These are phyloP conservation scores for Nakazawaea molendinolei DNA, from an alignment of 805 yeast genomes.

Conservation along the genomic window DNA sequence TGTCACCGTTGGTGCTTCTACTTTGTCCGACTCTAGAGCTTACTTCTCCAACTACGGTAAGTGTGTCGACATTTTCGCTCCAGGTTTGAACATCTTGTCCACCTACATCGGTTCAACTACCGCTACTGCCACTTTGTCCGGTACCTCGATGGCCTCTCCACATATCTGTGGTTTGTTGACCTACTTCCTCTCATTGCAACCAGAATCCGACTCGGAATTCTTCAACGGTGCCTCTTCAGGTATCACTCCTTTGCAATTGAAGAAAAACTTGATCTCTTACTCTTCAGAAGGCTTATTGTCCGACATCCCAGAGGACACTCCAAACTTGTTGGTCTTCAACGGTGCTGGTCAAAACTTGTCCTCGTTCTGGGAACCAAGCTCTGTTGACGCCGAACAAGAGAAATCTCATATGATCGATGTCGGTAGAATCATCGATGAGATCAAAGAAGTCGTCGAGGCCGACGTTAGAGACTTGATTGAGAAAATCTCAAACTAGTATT, in stretches of 20 bases:
- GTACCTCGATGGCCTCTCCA: slow-evolving; percentile 98
- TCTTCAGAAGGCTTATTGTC: slow-evolving; percentile 54
- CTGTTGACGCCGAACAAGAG: slow-evolving; percentile 18
- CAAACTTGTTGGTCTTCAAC: slow-evolving; percentile 70
- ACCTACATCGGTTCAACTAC: slow-evolving; percentile 72
- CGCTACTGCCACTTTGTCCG: slow-evolving; percentile 80
- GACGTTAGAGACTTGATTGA: slow-evolving; percentile 8
- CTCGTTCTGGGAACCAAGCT: slow-evolving; percentile 46
- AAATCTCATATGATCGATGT: slow-evolving; percentile 17
- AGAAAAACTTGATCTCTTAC: slow-evolving; percentile 65
- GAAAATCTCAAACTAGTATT: too few relatives aligned
- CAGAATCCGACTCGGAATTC: slow-evolving; percentile 61
- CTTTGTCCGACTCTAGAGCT: slow-evolving; percentile 84
- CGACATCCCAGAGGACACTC: slow-evolving; percentile 68
- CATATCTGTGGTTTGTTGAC: slow-evolving; percentile 90
- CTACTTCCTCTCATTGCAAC: slow-evolving; percentile 82
- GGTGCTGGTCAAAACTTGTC: slow-evolving; percentile 74
- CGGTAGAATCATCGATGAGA: slow-evolving; percentile 9
- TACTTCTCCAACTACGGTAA: slow-evolving; percentile 92
- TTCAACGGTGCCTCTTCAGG: slow-evolving; percentile 38
- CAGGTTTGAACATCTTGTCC: slow-evolving; percentile 85
- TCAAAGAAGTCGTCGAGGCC: slow-evolving; percentile 5
- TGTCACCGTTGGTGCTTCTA: slow-evolving; percentile 93
- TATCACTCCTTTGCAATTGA: slow-evolving; percentile 67
- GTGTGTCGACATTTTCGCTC: slow-evolving; percentile 96